These are phyloP conservation scores for Angomonas desouzai DNA, from an alignment of 208 protist genomes.

Conservation along the genomic window DNA sequence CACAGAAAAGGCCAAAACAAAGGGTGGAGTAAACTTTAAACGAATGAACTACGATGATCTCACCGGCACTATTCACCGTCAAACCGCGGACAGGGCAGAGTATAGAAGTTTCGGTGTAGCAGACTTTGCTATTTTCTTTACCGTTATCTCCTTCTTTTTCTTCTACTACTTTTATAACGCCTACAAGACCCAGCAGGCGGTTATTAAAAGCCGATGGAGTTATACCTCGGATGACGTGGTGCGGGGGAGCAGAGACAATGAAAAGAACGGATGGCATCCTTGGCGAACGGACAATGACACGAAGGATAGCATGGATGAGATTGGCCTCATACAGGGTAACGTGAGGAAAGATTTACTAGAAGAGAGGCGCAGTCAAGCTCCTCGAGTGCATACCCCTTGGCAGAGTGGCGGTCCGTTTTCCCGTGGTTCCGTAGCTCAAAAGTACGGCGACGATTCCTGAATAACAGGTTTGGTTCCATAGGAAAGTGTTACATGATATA, in stretches of 20 bases:
- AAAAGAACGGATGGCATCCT: constrained; percentile 64
- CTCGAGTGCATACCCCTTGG: constrained; percentile 73
- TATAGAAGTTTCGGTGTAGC: constrained; percentile 63
- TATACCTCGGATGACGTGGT: constrained; percentile 64
- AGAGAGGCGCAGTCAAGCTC: constrained; percentile 49
- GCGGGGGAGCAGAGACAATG: constrained; percentile 8
- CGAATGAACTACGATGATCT: constrained; percentile 79
- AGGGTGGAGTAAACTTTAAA: constrained; percentile 57
- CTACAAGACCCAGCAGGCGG: constrained; percentile 53
- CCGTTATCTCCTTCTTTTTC: constrained; percentile 18
- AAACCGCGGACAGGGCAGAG: constrained; percentile 64
- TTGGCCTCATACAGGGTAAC: constrained; percentile 75
- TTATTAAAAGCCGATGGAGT: constrained; percentile 69
- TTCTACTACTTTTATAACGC: constrained; percentile 78
- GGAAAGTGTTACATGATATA: too few relatives aligned
- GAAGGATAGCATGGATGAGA: constrained; percentile 69
- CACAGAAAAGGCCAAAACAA: constrained; percentile 18
- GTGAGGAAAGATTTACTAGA: constrained; percentile 58
- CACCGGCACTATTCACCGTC: constrained; percentile 76
- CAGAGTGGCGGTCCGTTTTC: constrained; percentile 77
- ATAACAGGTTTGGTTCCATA: too few relatives aligned
- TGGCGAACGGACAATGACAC: constrained; percentile 65
- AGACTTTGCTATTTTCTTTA: constrained; percentile 63
- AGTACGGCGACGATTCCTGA: constrained; percentile 12
- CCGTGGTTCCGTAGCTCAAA: constrained; percentile 19